Evolutionary conservation across 257 asterid genomes (phyloP).

Genomic region (Capsicum baccatum): DNA sequence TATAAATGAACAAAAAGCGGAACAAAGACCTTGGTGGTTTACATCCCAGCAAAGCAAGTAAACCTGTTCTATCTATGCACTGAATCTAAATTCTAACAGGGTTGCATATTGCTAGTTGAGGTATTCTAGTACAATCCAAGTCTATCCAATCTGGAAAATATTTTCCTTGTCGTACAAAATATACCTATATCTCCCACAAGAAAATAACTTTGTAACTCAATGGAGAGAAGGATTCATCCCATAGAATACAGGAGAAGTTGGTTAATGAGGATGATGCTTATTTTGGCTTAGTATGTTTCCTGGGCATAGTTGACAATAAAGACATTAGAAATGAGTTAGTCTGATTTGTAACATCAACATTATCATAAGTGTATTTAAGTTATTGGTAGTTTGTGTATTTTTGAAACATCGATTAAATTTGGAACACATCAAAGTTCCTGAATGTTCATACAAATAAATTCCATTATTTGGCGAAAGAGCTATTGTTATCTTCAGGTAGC

Average conservation of each 20-base stretch:
- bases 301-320: background rate
- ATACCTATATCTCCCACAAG: background rate
- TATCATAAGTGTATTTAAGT: background rate
- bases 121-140: background rate
- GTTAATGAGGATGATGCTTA: background rate
- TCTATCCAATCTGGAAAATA: background rate
- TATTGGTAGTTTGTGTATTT: background rate
- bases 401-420: background rate
- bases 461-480: background rate
- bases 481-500: background rate
- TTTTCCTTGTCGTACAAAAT: background rate
- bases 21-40: background rate
- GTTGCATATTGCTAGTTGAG: background rate
- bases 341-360: background rate
- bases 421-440: background rate
- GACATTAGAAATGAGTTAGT: background rate
- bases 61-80: background rate
- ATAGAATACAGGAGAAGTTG: background rate
- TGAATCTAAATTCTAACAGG: background rate
- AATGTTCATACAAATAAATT: background rate
- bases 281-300: too few relatives aligned
- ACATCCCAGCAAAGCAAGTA: background rate
- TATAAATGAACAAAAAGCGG: background rate
- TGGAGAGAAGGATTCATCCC: background rate
- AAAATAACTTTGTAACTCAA: background rate